Percentiles rank a stretch among this genome's conserved stretches.
Conservation (phyloP, 2,329 filamentous ascomycete species). For the Clarireedia hainanense region DNA sequence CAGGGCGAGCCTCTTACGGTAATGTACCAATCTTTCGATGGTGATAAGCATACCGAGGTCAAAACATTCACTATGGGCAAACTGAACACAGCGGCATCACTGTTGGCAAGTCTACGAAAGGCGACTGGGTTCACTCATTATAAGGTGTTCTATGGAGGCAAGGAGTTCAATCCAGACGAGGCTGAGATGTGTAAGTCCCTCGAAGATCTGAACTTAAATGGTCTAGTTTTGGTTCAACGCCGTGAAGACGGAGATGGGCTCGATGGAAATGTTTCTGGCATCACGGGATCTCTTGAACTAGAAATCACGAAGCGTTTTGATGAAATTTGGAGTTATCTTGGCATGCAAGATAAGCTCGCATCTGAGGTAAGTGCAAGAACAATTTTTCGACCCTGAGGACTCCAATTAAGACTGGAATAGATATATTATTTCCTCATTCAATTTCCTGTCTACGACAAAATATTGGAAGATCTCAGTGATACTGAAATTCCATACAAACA, state of each 20-base stretch:
- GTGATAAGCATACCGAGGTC: slow-evolving; percentile 49
- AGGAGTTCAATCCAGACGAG: slow-evolving; percentile 53
- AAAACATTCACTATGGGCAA: slow-evolving; percentile 57
- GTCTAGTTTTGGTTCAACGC: slow-evolving; percentile 58
- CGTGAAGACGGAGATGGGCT: slow-evolving; percentile 41
- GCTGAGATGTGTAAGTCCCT: slow-evolving; percentile 53
- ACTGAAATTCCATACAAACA: slow-evolving; percentile 45
- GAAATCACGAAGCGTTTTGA: slow-evolving; percentile 78
- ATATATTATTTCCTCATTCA: slow-evolving; percentile 64
- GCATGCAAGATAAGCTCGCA: slow-evolving; percentile 62
- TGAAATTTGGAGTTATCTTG: slow-evolving; percentile 73
- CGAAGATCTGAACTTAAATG: slow-evolving; percentile 59
- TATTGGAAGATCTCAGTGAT: slow-evolving; percentile 51
- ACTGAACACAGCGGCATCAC: slow-evolving; percentile 61
- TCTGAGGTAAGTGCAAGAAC: slow-evolving; percentile 46
- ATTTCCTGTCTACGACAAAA: slow-evolving; percentile 59
- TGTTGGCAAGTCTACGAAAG: slow-evolving; percentile 58
- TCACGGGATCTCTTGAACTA: slow-evolving; percentile 58
- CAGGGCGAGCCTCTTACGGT: slow-evolving; percentile 59
- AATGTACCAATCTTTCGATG: slow-evolving; percentile 68
- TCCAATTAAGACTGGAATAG: slow-evolving; percentile 28
- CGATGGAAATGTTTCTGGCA: slow-evolving; percentile 39
- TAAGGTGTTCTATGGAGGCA: slow-evolving; percentile 62
- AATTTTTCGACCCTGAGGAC: neutral
- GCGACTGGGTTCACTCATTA: slow-evolving; percentile 72